Evolutionary conservation across 805 yeast genomes (phyloP).

Genomic region (Vanderwaltozyma yarrowii): DNA sequence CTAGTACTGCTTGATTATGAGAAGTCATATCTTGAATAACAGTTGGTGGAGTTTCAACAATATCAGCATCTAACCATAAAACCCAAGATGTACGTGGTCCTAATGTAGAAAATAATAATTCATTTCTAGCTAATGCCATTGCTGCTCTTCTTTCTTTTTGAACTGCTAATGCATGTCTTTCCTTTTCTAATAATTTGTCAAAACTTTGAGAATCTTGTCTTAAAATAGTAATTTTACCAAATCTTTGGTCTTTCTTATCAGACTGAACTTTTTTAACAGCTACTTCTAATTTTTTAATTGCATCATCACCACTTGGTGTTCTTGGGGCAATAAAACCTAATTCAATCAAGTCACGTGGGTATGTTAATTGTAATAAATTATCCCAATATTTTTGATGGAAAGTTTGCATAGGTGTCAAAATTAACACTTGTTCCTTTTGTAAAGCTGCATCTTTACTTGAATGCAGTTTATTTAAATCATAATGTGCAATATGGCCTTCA

Average conservation of each 20-base stretch:
- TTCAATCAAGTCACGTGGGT: slow-evolving; percentile 78
- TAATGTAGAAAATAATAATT: slow-evolving; percentile 76
- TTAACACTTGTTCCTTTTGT: slow-evolving; percentile 73
- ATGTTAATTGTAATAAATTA: slow-evolving; percentile 60
- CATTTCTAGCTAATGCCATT: slow-evolving; percentile 94
- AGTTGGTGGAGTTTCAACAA: slow-evolving; percentile 76
- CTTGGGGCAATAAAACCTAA: slow-evolving; percentile 90
- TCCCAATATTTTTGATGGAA: slow-evolving; percentile 85
- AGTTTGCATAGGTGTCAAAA: slow-evolving; percentile 82
- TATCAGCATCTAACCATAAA: slow-evolving; percentile 92
- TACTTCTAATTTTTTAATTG: slow-evolving; percentile 58
- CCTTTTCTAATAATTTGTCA: slow-evolving; percentile 68
- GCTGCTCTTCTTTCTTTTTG: slow-evolving; percentile 83
- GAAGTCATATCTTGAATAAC: slow-evolving; percentile 78
- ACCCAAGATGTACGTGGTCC: slow-evolving; percentile 92
- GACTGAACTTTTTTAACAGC: slow-evolving; percentile 68
- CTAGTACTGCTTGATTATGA: slow-evolving; percentile 78
- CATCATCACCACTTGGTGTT: slow-evolving; percentile 68
- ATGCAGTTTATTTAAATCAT: slow-evolving; percentile 70
- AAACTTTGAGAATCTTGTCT: slow-evolving; percentile 84
- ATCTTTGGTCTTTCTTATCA: slow-evolving; percentile 52
- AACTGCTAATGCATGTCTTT: slow-evolving; percentile 75
- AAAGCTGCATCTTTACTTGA: slow-evolving; percentile 62
- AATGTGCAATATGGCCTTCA: slow-evolving; percentile 68
- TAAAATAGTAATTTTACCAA: slow-evolving; percentile 74